Percentiles rank a stretch among this genome's conserved stretches.
Conservation (phyloP, 2,329 filamentous ascomycete genomes). For the Seiridium cupressi region DNA sequence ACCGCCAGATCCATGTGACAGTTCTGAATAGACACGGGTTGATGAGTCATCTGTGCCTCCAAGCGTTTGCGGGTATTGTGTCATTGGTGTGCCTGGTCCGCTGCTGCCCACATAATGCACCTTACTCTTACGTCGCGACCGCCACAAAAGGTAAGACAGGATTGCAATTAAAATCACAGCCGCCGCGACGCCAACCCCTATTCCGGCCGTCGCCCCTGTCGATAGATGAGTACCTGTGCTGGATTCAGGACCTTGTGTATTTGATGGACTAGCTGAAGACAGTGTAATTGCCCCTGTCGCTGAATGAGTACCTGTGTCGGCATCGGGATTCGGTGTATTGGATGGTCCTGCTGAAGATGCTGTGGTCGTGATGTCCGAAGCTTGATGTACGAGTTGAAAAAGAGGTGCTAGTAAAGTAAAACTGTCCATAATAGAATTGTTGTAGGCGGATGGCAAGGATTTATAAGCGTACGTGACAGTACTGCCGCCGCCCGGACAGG, state of each 20-base stretch:
- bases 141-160: constrained; percentile 1
- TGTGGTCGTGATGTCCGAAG: not conserved
- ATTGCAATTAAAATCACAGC: not conserved
- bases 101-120: not conserved
- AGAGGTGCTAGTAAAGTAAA: not conserved
- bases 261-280: not conserved
- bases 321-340: too few species aligned
- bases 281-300: not conserved
- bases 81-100: not conserved
- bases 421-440: not conserved
- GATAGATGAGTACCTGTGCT: not conserved
- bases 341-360: not conserved
- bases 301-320: not conserved
- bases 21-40: not conserved
- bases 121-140: not conserved
- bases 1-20: not conserved
- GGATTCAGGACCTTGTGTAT: not conserved
- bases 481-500: not conserved
- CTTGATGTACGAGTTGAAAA: not conserved
- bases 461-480: not conserved
- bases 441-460: not conserved
- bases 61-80: not conserved
- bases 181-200: not conserved
- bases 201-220: not conserved
- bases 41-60: not conserved